phyloP scores from a whole-genome alignment of 176 grass and related monocot species.

The Metroxylon sagu region DNA sequence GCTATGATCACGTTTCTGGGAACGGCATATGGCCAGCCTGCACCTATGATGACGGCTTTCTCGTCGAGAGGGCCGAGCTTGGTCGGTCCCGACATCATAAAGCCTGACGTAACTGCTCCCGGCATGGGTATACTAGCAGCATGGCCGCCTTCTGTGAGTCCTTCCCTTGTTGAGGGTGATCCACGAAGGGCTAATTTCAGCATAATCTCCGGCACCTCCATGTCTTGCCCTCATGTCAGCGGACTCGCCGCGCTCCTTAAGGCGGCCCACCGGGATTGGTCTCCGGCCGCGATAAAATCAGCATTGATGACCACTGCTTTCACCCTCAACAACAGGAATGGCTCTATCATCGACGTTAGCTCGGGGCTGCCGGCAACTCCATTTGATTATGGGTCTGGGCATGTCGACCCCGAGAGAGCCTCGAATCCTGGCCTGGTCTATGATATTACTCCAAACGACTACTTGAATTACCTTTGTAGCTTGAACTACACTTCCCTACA shows the following conservation, averaged over 20 bases:
- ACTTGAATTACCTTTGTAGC: constrained; percentile 10
- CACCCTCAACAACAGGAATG: neutral
- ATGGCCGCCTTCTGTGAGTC: constrained; percentile 5
- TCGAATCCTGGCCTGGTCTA: constrained; percentile 12
- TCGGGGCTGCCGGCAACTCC: neutral
- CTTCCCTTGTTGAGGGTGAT: constrained; percentile 4
- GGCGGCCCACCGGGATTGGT: constrained; percentile 1
- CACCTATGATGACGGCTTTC: constrained; percentile 4
- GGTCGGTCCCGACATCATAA: neutral
- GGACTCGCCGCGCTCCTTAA: constrained; percentile 9
- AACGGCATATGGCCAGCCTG: neutral
- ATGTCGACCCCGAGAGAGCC: constrained; percentile 11
- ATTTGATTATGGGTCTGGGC: constrained; percentile 4
- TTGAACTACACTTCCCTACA: constrained; percentile 9
- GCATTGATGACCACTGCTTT: constrained; percentile 19
- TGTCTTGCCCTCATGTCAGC: constrained; percentile 14
- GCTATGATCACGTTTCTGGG: constrained; percentile 7
- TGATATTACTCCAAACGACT: constrained; percentile 5
- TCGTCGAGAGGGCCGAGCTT: constrained; percentile 15
- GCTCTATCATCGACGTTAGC: neutral
- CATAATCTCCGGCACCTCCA: constrained; percentile 24
- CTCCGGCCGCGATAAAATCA: constrained; percentile 11
- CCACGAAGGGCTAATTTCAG: constrained; percentile 5
- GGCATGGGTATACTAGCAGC: constrained; percentile 16
- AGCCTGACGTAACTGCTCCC: constrained; percentile 9